phyloP scores from a whole-genome alignment of 1,284 basidiomycete genomes.

The Veloboletus limbatus region DNA sequence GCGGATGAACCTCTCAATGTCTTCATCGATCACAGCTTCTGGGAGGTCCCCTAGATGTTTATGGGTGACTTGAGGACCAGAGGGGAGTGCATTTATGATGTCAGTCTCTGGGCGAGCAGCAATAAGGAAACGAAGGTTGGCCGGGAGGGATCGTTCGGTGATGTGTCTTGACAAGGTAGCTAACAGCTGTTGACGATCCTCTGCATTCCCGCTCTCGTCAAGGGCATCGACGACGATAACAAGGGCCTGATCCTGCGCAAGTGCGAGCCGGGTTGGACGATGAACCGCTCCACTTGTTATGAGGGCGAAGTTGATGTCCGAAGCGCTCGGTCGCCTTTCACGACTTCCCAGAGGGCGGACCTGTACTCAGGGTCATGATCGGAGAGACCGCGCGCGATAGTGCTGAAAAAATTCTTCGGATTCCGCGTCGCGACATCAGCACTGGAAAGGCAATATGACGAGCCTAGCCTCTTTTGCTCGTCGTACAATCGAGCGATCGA shows the following conservation, averaged over 20 bases:
- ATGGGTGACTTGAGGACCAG: slow-evolving; percentile 10
- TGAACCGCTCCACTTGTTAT: neutral
- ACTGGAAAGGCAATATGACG: slow-evolving; percentile 7
- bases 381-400: neutral
- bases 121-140: neutral
- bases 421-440: slow-evolving; percentile 1
- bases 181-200: neutral
- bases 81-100: neutral
- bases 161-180: neutral
- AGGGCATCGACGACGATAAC: slow-evolving; percentile 13
- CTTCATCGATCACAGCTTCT: slow-evolving; percentile 12
- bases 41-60: slow-evolving; percentile 18
- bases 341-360: neutral
- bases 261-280: neutral
- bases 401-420: slow-evolving; percentile 11
- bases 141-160: neutral
- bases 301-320: neutral
- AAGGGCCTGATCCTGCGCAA: neutral
- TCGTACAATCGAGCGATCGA: slow-evolving; percentile 5
- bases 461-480: slow-evolving; percentile 2
- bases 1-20: slow-evolving; percentile 16
- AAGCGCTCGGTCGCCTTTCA: neutral
- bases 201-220: neutral
- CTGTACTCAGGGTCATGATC: slow-evolving; percentile 2
- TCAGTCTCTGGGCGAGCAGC: neutral